Conservation (phyloP, 1,284 basidiomycete species). For the Mycena sp. region DNA sequence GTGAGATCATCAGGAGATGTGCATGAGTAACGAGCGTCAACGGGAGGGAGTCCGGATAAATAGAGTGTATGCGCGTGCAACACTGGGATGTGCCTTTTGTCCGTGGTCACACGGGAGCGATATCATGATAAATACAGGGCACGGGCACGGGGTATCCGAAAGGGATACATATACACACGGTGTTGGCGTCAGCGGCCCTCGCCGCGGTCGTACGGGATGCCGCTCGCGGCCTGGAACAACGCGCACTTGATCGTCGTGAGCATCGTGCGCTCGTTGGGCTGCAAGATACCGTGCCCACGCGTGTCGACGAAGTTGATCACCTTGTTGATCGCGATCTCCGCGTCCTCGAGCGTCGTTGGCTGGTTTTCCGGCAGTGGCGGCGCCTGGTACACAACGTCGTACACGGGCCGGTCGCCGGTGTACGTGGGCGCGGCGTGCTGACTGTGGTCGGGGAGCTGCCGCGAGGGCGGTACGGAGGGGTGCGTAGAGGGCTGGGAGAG, state of each 20-base stretch:
- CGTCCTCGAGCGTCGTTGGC: slow-evolving; percentile 54
- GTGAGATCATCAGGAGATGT: slow-evolving; percentile 7
- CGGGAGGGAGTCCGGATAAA: too few species aligned
- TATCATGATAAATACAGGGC: not conserved
- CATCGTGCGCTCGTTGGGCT: slow-evolving; percentile 50
- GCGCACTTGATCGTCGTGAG: slow-evolving; percentile 57
- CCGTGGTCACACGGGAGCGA: slow-evolving; percentile 1
- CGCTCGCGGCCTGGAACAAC: slow-evolving; percentile 56
- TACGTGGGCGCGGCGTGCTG: not conserved
- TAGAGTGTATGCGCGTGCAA: too few species aligned
- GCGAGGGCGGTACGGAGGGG: slow-evolving; percentile 38
- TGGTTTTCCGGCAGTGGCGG: slow-evolving; percentile 8
- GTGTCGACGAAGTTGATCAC: slow-evolving; percentile 61
- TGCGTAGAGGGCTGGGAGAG: slow-evolving; percentile 28
- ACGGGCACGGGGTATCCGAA: too few species aligned
- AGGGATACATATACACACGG: not conserved
- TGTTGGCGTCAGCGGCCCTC: slow-evolving; percentile 5
- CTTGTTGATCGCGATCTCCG: slow-evolving; percentile 59
- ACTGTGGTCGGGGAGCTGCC: slow-evolving; percentile 29
- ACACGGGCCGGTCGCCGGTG: slow-evolving; percentile 4
- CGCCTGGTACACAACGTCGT: slow-evolving; percentile 19
- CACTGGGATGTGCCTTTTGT: slow-evolving; percentile 10
- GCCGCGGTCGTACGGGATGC: slow-evolving; percentile 48
- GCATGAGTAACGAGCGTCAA: not conserved
- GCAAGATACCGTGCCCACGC: slow-evolving; percentile 50